These are phyloP conservation scores for Lecanicillium sp. DNA, from an alignment of 2,329 filamentous ascomycete species.

Conservation along the genomic window DNA sequence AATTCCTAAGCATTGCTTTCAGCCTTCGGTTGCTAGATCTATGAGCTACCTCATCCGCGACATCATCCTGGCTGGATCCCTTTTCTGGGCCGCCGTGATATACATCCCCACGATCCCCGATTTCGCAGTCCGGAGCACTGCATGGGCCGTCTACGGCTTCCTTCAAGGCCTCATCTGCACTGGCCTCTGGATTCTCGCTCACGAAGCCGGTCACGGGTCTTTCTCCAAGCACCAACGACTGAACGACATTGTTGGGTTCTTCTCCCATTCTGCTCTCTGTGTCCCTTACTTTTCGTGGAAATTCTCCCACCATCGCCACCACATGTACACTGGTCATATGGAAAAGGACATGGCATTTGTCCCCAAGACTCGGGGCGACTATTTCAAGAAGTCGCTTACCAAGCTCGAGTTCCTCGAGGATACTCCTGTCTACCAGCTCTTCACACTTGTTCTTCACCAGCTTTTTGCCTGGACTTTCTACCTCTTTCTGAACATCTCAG, in stretches of 20 bases:
- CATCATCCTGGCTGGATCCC: constrained; percentile 35
- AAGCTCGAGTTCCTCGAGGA: constrained; percentile 52
- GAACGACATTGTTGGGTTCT: constrained; percentile 56
- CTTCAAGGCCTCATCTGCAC: constrained; percentile 58
- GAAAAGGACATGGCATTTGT: constrained; percentile 60
- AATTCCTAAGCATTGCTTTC: constrained; percentile 55
- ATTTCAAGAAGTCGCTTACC: constrained; percentile 23
- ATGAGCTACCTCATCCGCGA: constrained; percentile 50
- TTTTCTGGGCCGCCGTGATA: constrained; percentile 42
- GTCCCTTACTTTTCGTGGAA: constrained; percentile 70
- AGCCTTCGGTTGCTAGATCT: constrained; percentile 42
- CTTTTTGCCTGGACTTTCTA: constrained; percentile 57
- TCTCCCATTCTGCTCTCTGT: constrained; percentile 55
- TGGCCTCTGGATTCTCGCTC: constrained; percentile 62
- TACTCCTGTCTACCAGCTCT: constrained; percentile 46
- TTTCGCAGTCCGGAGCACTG: constrained; percentile 30
- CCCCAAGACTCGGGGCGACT: constrained; percentile 35
- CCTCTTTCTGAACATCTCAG: constrained; percentile 49
- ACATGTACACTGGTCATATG: constrained; percentile 60
- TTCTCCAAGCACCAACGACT: constrained; percentile 49
- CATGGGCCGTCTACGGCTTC: constrained; percentile 54
- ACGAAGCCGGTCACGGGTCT: constrained; percentile 63
- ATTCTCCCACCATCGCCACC: constrained; percentile 61
- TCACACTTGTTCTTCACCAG: constrained; percentile 52
- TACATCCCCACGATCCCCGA: constrained; percentile 44